phyloP scores from a whole-genome alignment of 805 yeast species.

The Saccharomycopsis schoenii region DNA sequence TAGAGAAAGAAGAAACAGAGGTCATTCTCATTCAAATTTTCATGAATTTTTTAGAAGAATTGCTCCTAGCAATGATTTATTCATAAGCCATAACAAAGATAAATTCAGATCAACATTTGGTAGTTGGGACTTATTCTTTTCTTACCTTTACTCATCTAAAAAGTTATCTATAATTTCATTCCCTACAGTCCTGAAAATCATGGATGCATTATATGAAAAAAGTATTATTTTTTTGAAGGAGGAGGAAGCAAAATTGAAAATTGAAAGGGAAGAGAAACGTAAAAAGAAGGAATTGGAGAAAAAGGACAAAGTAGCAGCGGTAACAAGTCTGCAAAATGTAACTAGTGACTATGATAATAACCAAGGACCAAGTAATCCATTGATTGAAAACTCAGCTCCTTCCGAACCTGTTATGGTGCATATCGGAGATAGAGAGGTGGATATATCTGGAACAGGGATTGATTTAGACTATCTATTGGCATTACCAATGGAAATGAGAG shows the following conservation, averaged over 20 bases:
- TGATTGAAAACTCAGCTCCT: conserved; percentile 6
- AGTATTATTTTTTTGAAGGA: conserved; percentile 25
- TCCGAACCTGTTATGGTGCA: conserved; percentile 53
- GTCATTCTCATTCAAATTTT: not conserved
- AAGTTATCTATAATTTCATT: conserved; percentile 14
- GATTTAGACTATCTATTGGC: conserved; percentile 89
- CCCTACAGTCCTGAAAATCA: conserved; percentile 33
- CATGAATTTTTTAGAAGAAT: not conserved
- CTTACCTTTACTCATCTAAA: conserved; percentile 11
- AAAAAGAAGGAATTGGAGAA: conserved; percentile 19
- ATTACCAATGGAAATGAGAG: conserved; percentile 85
- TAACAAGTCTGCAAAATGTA: conserved; percentile 24
- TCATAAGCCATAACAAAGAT: not conserved
- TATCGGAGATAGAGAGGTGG: conserved; percentile 71
- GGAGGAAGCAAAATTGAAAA: not conserved
- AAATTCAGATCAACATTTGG: not conserved
- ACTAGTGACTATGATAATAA: conserved; percentile 25
- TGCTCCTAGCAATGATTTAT: not conserved
- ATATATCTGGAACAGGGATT: conserved; percentile 81
- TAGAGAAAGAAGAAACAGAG: not conserved
- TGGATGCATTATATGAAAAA: conserved; percentile 38
- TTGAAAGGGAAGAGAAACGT: conserved; percentile 25
- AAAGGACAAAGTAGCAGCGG: conserved; percentile 18
- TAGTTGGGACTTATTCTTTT: not conserved
- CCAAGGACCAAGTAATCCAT: conserved; percentile 22